These are phyloP conservation scores for Diospyros lotus DNA, from an alignment of 148 eudicot species.

Conservation along the genomic window DNA sequence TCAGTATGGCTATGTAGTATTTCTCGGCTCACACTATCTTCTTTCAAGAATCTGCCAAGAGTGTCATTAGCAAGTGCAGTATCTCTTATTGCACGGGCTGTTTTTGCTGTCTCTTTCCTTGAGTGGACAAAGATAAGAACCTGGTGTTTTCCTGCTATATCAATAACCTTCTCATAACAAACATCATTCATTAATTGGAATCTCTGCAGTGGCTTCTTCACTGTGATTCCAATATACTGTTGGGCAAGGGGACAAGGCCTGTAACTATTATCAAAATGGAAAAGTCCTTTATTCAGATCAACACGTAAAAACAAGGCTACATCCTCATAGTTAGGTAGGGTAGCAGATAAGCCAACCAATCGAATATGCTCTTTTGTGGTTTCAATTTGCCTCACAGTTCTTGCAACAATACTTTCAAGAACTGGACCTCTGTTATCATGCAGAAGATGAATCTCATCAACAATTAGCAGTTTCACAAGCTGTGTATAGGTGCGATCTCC, in stretches of 20 bases:
- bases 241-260: constrained; percentile 76
- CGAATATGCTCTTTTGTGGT: constrained; percentile 62
- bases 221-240: constrained; percentile 61
- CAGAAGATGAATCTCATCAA: constrained; percentile 69
- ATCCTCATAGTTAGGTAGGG: constrained; percentile 63
- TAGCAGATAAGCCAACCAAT: constrained; percentile 61
- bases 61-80: constrained; percentile 59
- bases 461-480: constrained; percentile 58
- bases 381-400: constrained; percentile 67
- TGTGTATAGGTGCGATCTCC: constrained; percentile 68
- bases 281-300: constrained; percentile 44
- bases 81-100: constrained; percentile 59
- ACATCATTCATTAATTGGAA: constrained; percentile 70
- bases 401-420: constrained; percentile 65
- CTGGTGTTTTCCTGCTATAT: constrained; percentile 59
- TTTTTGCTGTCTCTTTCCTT: constrained; percentile 66
- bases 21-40: constrained; percentile 62
- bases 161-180: constrained; percentile 63
- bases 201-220: constrained; percentile 64
- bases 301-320: constrained; percentile 63
- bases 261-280: constrained; percentile 60
- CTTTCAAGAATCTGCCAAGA: constrained; percentile 51
- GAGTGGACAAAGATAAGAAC: constrained; percentile 67
- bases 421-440: constrained; percentile 75
- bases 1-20: constrained; percentile 51